Conservation (phyloP, 805 yeast species). For the Saturnispora sekii region DNA sequence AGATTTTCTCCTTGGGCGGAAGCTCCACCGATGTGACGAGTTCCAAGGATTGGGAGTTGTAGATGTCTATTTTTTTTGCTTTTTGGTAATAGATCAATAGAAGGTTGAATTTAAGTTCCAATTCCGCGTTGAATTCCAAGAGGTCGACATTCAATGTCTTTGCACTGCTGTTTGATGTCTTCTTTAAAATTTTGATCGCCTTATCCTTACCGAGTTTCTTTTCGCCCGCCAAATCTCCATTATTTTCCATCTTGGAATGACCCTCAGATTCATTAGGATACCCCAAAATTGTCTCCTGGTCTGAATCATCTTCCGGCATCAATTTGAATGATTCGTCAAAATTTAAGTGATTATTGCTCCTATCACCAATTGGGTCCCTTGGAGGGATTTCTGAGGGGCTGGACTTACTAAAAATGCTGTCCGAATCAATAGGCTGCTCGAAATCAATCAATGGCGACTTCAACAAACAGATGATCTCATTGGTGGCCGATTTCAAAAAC, state of each 20-base stretch:
- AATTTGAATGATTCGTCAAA: constrained; percentile 3
- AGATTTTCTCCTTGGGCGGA: constrained; percentile 7
- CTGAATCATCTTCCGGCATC: constrained; percentile 7
- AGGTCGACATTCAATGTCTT: neutral
- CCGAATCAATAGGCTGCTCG: constrained; percentile 19
- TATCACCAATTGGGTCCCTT: constrained; percentile 11
- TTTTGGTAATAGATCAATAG: constrained; percentile 17
- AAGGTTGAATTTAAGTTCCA: constrained; percentile 9
- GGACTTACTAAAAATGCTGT: constrained; percentile 17
- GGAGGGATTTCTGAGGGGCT: constrained; percentile 16
- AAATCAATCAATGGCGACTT: constrained; percentile 27
- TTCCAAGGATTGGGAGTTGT: constrained; percentile 9
- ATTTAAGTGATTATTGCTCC: neutral
- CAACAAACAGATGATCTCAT: constrained; percentile 28
- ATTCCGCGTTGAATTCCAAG: constrained; percentile 4
- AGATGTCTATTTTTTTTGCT: constrained; percentile 15
- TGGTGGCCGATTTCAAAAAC: constrained; percentile 28
- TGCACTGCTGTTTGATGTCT: neutral
- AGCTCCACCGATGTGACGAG: constrained; percentile 3
- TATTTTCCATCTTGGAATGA: constrained; percentile 5
- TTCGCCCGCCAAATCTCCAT: neutral
- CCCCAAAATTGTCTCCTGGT: constrained; percentile 16
- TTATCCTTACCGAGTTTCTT: neutral
- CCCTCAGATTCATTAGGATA: constrained; percentile 11
- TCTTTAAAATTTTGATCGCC: neutral